Base-by-base conservation (phyloP, 2,329 filamentous ascomycete species). In the Colletotrichum eremochloae region DNA sequence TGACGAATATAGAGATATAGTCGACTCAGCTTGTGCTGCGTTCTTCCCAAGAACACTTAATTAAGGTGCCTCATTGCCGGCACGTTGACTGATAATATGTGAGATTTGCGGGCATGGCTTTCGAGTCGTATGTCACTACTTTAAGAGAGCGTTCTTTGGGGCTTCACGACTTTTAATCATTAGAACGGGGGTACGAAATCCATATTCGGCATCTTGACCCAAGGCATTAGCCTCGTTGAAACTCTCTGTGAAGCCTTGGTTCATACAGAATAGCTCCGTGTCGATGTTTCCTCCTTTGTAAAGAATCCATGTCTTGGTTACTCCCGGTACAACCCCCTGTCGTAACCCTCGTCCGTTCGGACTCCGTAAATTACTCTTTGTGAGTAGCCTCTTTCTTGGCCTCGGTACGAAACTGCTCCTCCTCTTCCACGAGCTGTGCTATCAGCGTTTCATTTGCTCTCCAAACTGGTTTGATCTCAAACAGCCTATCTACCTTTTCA, bases 401-500 rank as follows among this genome's bases (percentile, higher is more conserved):
- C 4, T 73, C 71, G 6, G 67, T 46, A 15, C 71, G 61, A 44
- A 73, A 66, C 40, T 73, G 71, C 42, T 44, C 50, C 48, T 73
- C 71, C 42, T 73, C 71, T 36, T 65, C 55, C 36, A 61, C 36
- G 3, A 73, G 50, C 42, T 73, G 71, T 7, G 67, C 67, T 62
- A 66, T 63, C 56, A 71, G 42, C 8, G 67, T 71, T 67, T 66
- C 63, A 18, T 73, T 70, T 1, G 71, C 71, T 44, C 63, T 56
- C 71, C 67, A 73, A 38, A 73, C 71, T 6, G 71, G 67, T 38
- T 78, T 78, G 70, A 77, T 63, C 64, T 84, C 81, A 74, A 88
- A 88, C 8, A 88, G 77, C 18, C 81, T 79, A 74, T 88, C 86
- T 74, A 88, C 84, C 44, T 82, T 82, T 74, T 89, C 86, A 5